Percentiles rank a stretch among this genome's conserved stretches.
Evolutionary conservation across 1,139 yeast species (phyloP).

Genomic region (Entelexis paramagnoliae): DNA sequence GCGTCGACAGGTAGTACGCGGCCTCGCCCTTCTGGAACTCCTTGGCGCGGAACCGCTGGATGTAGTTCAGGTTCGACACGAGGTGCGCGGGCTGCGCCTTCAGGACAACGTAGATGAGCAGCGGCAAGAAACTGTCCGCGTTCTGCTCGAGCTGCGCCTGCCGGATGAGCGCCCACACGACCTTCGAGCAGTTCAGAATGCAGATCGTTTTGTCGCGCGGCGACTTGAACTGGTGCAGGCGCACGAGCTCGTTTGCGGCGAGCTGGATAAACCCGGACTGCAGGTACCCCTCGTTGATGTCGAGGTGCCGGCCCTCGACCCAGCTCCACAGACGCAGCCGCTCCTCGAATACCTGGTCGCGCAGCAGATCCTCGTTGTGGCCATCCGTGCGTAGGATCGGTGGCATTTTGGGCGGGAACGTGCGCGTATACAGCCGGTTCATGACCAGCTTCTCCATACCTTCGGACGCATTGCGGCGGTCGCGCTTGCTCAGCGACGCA

Average conservation of each 20-base stretch:
- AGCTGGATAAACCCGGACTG: slow-evolving; percentile 48
- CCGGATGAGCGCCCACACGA: slow-evolving; percentile 75
- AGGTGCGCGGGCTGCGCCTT: slow-evolving; percentile 54
- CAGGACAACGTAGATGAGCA: slow-evolving; percentile 67
- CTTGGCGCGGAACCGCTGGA: slow-evolving; percentile 68
- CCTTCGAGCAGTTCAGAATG: slow-evolving; percentile 81
- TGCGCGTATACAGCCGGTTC: slow-evolving; percentile 69
- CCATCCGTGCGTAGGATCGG: slow-evolving; percentile 38
- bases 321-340: slow-evolving; percentile 62
- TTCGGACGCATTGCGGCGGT: slow-evolving; percentile 65
- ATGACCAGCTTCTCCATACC: slow-evolving; percentile 88
- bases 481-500: slow-evolving; percentile 45
- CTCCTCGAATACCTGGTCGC: slow-evolving; percentile 47
- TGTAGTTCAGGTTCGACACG: slow-evolving; percentile 69
- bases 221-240: slow-evolving; percentile 74
- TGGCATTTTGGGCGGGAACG: slow-evolving; percentile 70
- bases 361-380: slow-evolving; percentile 51
- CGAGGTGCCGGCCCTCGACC: slow-evolving; percentile 72
- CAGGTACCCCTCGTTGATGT: slow-evolving; percentile 46
- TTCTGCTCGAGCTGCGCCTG: slow-evolving; percentile 60
- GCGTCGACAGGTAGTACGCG: slow-evolving; percentile 75
- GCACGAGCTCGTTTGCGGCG: slow-evolving; percentile 58
- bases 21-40: slow-evolving; percentile 79
- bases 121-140: slow-evolving; percentile 88
- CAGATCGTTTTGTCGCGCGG: slow-evolving; percentile 94